Percentiles rank a stretch among this genome's conserved stretches.
Evolutionary conservation across 768 basidiomycete genomes (phyloP).

Genomic region (Hygrocybe coccinea): DNA sequence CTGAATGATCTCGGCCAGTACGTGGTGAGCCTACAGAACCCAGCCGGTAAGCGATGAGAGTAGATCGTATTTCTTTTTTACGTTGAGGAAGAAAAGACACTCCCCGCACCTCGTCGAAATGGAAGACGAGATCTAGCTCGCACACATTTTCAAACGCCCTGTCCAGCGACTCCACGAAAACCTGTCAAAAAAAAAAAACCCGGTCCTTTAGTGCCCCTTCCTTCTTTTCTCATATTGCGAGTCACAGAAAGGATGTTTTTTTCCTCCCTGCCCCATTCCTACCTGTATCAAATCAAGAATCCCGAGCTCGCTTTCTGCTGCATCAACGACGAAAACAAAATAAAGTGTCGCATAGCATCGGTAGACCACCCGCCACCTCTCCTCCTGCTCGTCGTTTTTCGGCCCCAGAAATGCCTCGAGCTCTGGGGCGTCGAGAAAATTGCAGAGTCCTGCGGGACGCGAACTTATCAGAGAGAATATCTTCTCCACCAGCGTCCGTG

Average conservation of each 20-base stretch:
- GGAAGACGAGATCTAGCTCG: conserved; percentile 96
- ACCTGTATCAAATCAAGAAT: conserved; percentile 97
- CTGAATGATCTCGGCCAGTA: conserved; percentile 93
- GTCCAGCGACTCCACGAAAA: conserved; percentile 96
- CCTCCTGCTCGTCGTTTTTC: conserved; percentile 47
- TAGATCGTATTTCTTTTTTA: too few relatives aligned
- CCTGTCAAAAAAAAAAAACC: conserved; percentile 53
- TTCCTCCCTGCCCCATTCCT: too few relatives aligned
- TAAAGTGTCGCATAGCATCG: conserved; percentile 93
- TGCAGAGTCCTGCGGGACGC: conserved; percentile 81
- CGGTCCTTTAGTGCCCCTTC: too few relatives aligned
- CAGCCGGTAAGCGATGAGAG: not conserved
- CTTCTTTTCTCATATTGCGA: too few relatives aligned
- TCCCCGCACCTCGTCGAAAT: conserved; percentile 95
- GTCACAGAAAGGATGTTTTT: too few relatives aligned
- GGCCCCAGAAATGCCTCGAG: conserved; percentile 68
- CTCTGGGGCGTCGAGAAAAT: conserved; percentile 93
- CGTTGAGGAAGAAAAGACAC: not conserved
- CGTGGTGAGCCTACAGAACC: conserved; percentile 77
- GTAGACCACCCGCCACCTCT: conserved; percentile 85
- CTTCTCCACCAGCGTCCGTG: conserved; percentile 71
- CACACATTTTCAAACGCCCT: conserved; percentile 97
- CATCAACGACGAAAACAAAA: conserved; percentile 96
- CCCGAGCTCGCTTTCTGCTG: conserved; percentile 93
- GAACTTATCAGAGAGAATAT: conserved; percentile 86